Percentiles rank a stretch among this genome's conserved stretches.
These are phyloP conservation scores for Scenedesmus sp. DNA, from an alignment of 163 green algal genomes.

Conservation along the genomic window DNA sequence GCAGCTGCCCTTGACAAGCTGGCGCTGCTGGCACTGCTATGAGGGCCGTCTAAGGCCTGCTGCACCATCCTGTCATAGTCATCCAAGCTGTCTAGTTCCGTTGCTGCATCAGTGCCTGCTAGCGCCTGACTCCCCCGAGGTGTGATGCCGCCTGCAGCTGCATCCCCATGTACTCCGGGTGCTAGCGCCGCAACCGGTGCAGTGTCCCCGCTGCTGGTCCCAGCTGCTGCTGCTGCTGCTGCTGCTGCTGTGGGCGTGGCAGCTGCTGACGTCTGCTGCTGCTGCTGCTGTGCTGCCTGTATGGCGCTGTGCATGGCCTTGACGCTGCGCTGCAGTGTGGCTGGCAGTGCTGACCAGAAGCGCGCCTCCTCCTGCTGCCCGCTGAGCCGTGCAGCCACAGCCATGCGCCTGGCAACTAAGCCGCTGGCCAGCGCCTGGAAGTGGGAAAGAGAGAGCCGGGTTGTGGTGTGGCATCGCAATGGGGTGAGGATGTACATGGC, in stretches of 20 bases:
- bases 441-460: neutral
- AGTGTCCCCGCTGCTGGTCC: neutral
- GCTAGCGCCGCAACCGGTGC: neutral
- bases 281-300: slow-evolving; percentile 27
- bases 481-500: too few relatives aligned
- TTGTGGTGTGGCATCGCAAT: neutral
- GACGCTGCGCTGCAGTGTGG: slow-evolving; percentile 65
- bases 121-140: neutral
- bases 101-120: neutral
- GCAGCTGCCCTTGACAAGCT: neutral
- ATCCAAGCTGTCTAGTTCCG: neutral
- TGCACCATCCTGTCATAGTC: slow-evolving; percentile 50
- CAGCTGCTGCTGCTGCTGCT: neutral
- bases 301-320: slow-evolving; percentile 47
- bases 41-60: slow-evolving; percentile 24
- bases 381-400: slow-evolving; percentile 66
- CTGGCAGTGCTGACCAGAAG: slow-evolving; percentile 81
- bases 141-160: neutral
- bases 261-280: slow-evolving; percentile 31
- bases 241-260: slow-evolving; percentile 2
- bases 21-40: neutral
- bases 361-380: slow-evolving; percentile 66
- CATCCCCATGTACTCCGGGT: neutral
- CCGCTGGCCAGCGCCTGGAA: slow-evolving; percentile 30
- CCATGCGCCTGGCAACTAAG: slow-evolving; percentile 65